Percentiles rank a stretch among this genome's conserved stretches.
These are phyloP conservation scores for Dryadomyces quercivorus DNA, from an alignment of 2,329 filamentous ascomycete species.

Conservation along the genomic window DNA sequence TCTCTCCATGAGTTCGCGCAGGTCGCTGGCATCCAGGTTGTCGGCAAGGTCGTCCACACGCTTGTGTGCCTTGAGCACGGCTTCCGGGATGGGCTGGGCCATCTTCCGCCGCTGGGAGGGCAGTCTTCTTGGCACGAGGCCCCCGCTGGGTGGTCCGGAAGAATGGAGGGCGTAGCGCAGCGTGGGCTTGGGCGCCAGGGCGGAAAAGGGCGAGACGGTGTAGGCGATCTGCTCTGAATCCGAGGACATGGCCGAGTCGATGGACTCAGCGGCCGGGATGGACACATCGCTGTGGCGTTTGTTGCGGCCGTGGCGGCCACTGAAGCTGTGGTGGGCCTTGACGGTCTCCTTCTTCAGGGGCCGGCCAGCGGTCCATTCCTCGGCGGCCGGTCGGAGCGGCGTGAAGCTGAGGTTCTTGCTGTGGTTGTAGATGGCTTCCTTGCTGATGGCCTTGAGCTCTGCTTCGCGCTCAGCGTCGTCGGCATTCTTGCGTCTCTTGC, in stretches of 20 bases:
- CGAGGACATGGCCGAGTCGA: constrained; percentile 65
- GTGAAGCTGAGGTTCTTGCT: constrained; percentile 42
- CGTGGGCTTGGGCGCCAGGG: constrained; percentile 76
- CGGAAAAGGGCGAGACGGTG: constrained; percentile 66
- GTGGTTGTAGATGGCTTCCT: constrained; percentile 14
- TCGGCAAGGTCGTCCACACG: constrained; percentile 65
- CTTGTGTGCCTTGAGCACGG: constrained; percentile 47
- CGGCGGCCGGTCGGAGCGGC: constrained; percentile 49
- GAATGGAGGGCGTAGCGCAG: constrained; percentile 61
- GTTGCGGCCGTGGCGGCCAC: constrained; percentile 21
- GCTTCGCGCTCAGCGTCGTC: constrained; percentile 70
- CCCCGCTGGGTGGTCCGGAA: constrained; percentile 32
- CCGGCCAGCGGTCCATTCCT: constrained; percentile 47
- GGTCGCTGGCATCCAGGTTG: constrained; percentile 68
- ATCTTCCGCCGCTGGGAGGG: constrained; percentile 40
- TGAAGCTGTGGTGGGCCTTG: constrained; percentile 37
- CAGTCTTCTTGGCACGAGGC: constrained; percentile 32
- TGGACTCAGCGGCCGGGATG: constrained; percentile 59
- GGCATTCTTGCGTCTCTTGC: constrained; percentile 61
- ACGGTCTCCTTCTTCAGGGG: constrained; percentile 52
- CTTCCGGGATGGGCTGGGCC: constrained; percentile 45
- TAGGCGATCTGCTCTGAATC: constrained; percentile 65
- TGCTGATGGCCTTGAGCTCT: constrained; percentile 77
- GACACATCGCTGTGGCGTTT: constrained; percentile 60
- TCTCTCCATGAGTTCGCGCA: constrained; percentile 82